Evolutionary conservation across 2,329 filamentous ascomycete genomes (phyloP).

Genomic region (Parastagonospora nodorum): DNA sequence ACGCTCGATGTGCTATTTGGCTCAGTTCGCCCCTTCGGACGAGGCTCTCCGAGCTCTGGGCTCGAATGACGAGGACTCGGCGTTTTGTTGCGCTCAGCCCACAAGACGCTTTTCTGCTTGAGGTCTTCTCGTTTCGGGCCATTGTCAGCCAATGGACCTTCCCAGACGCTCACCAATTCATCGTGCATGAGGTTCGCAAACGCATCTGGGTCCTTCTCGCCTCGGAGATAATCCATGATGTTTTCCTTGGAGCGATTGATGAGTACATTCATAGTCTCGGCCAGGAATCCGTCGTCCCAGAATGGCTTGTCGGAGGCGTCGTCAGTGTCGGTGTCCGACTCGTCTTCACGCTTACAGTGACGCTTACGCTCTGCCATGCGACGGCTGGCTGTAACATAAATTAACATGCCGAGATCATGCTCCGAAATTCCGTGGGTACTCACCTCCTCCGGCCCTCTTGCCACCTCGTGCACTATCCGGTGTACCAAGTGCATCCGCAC

Average conservation of each 20-base stretch:
- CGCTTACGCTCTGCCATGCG: conserved; percentile 9
- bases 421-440: too few species aligned
- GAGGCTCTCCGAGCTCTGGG: background rate
- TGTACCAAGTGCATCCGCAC: background rate
- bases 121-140: background rate
- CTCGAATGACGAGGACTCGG: background rate
- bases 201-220: background rate
- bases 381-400: background rate
- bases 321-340: conserved; percentile 1
- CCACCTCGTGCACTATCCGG: conserved; percentile 2
- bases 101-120: background rate
- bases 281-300: conserved; percentile 5
- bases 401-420: too few species aligned
- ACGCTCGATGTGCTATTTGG: too few species aligned
- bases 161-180: conserved; percentile 1
- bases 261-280: conserved; percentile 3
- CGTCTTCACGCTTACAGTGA: conserved; percentile 11
- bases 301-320: background rate
- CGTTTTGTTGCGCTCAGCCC: too few species aligned
- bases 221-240: background rate
- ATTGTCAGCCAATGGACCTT: background rate
- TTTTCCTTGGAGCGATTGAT: background rate
- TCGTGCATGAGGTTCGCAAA: conserved; percentile 6
- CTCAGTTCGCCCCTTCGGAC: background rate
- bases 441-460: background rate